Evolutionary conservation across 352 stramenopile species (phyloP), one percentile per base, ranked within the genome.

Genomic region (Phytophthora tubulina): DNA sequence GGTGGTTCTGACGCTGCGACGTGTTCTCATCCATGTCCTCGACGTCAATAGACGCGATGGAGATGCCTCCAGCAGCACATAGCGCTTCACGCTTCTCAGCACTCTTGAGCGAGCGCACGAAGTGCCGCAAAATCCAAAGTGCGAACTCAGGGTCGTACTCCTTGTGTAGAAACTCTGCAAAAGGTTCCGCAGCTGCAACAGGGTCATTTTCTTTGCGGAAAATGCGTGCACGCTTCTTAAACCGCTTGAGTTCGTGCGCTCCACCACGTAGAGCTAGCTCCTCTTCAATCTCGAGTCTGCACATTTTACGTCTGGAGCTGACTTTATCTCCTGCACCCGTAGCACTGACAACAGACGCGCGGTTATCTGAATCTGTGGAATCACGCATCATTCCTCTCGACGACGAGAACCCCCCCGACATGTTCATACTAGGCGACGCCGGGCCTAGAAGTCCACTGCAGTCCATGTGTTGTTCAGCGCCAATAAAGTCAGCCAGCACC

Each of bases 191-290:
- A 14, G 76, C 86, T 8, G 78, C 71, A 4, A 81, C 54, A 0
- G 76, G 74, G 65, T 94, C 85, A 39, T 94, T 93, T 45, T 94
- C 85, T 63, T 89, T 88, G 9, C 85, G 83, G 61, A 92, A 91
- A 53, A 75, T 69, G 17, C 78, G 83, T 13, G 84, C 84, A 35
- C 77, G 82, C 54, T 94, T 94, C 56, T 89, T 90, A 52, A 92
- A 94, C 8, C 78, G 64, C 66, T 90, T 90, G n/a, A 92, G 73
- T 32, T 82, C 60, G 35, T 83, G 76, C 6, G 84, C 72, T 38
- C 83, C 86, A 17, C 76, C 73, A 17, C 80, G 85, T 6, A 81
- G 48, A 13, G 79, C 67, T 2, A 94, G 46, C 46, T 86, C 80
- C 44, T 93, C 80, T 61, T 93, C 85, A 45, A 94, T 94, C 63